Conservation (phyloP, 768 basidiomycete species). For the Kwoniella sp. region DNA sequence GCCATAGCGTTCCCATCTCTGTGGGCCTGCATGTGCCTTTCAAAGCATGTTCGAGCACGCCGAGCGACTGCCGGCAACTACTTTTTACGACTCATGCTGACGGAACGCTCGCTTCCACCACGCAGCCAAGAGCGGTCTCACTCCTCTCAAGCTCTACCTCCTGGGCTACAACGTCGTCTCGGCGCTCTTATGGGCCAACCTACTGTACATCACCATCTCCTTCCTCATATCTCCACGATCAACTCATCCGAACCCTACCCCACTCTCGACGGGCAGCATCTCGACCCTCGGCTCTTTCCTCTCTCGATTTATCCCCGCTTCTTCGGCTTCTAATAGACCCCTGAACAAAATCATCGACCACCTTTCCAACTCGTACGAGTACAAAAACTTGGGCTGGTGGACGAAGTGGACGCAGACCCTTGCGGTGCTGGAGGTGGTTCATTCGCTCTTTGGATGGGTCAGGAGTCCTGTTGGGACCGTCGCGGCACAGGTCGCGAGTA, state of each 20-base stretch:
- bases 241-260: constrained; percentile 40
- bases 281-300: constrained; percentile 13
- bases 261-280: constrained; percentile 2
- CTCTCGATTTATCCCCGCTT: constrained; percentile 9
- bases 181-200: constrained; percentile 71
- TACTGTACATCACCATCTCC: constrained; percentile 65
- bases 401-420: constrained; percentile 79
- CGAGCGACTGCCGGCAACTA: no score
- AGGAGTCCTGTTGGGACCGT: constrained; percentile 75
- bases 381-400: constrained; percentile 61
- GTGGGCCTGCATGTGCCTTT: no score
- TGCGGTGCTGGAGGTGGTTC: constrained; percentile 80
- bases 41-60: no score
- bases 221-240: constrained; percentile 56
- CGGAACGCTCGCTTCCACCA: not conserved
- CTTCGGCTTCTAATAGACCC: constrained; percentile 7
- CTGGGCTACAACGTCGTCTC: constrained; percentile 77
- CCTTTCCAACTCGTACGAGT: constrained; percentile 65
- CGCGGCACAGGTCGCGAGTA: constrained; percentile 73
- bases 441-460: constrained; percentile 78
- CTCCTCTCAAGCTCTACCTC: constrained; percentile 63
- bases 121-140: constrained; percentile 26
- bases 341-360: constrained; percentile 59
- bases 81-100: not conserved
- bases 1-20: no score